Evolutionary conservation across 2,329 filamentous ascomycete genomes (phyloP), one percentile per base, ranked within the genome.

Genomic region (Clathrospora elynae): DNA sequence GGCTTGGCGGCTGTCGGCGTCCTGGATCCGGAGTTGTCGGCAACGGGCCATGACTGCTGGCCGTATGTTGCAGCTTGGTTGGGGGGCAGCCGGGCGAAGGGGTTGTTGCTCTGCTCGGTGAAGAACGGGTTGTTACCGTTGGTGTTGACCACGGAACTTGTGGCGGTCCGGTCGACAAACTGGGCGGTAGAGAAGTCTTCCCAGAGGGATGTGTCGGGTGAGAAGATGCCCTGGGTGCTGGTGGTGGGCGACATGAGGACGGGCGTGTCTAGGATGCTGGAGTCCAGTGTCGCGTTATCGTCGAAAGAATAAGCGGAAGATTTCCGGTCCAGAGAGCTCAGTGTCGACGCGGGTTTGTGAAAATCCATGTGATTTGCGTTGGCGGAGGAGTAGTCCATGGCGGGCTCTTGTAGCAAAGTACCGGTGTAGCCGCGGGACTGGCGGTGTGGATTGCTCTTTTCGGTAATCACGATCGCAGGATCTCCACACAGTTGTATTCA

Each of bases 1-100:
- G 83, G 84, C 64, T 88, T 90, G 52, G 82, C 76, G 49, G 83
- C 84, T 49, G 90, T 82, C 11, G 87, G 86, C 5, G 88, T 92
- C 68, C 83, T 86, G 50, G 88, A 82, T 37, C 83, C 86, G 17
- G 87, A 87, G 58, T 75, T 77, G 57, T 83, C 79, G 66, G 85
- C 28, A 29, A 73, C 78, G 35, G 83, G 75, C 87, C 87, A 91
- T 49, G 73, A 67, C 51, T 75, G 74, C 55, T 78, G 76, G 43
- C 70, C 71, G 51, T 78, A 74, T 51, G 64, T 67, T 65, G 61
- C 71, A 49, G 72, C 68, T 51, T 76, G 76, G 45, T 74, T 70
- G 25, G 74, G 67, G 16, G 76, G 75, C 49, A 85, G 75, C 46
- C 83, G 82, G 73, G 85, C 79, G 74, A 87, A 91, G 35, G 82